A percentile compares a stretch with the other conserved stretches of the same genome.
Evolutionary conservation across 352 stramenopile genomes (phyloP).

Genomic region (Phytophthora pistaciae): DNA sequence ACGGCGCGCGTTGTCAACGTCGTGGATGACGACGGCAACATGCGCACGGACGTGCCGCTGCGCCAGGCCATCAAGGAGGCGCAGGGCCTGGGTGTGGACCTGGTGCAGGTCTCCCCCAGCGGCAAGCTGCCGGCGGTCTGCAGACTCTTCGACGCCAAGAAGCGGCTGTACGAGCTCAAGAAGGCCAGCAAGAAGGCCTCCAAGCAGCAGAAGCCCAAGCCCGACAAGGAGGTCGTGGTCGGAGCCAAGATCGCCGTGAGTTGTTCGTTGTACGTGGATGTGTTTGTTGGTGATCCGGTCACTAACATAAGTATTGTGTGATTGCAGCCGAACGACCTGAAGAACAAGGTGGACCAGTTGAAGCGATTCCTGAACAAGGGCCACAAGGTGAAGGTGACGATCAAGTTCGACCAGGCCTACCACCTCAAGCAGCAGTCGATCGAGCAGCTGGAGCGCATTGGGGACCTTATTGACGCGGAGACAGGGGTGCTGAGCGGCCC

Average conservation of each 20-base stretch:
- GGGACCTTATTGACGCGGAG: conserved; percentile 49
- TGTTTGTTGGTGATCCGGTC: neutral
- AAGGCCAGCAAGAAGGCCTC: conserved; percentile 66
- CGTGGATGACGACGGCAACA: conserved; percentile 58
- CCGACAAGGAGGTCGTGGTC: conserved; percentile 78
- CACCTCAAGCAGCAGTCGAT: conserved; percentile 62
- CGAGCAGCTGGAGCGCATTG: conserved; percentile 57
- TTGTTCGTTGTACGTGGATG: conserved; percentile 5
- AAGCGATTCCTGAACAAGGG: conserved; percentile 75
- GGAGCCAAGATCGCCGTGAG: conserved; percentile 78
- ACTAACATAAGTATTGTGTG: neutral
- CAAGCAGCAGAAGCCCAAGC: conserved; percentile 74
- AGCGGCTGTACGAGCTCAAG: conserved; percentile 75
- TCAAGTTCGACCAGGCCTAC: conserved; percentile 73
- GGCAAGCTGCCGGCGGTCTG: conserved; percentile 55
- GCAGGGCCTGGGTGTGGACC: conserved; percentile 55
- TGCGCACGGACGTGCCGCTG: conserved; percentile 63
- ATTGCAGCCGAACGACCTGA: conserved; percentile 66
- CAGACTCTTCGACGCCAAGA: conserved; percentile 81
- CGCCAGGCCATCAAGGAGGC: conserved; percentile 64
- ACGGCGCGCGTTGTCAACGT: conserved; percentile 59
- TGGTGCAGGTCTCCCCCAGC: conserved; percentile 74
- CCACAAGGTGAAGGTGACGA: conserved; percentile 83
- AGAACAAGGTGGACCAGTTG: conserved; percentile 75
- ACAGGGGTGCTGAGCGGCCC: conserved; percentile 42